Base-by-base conservation (phyloP, 2,329 filamentous ascomycete species). In the Chaetomiaceae sp. region DNA sequence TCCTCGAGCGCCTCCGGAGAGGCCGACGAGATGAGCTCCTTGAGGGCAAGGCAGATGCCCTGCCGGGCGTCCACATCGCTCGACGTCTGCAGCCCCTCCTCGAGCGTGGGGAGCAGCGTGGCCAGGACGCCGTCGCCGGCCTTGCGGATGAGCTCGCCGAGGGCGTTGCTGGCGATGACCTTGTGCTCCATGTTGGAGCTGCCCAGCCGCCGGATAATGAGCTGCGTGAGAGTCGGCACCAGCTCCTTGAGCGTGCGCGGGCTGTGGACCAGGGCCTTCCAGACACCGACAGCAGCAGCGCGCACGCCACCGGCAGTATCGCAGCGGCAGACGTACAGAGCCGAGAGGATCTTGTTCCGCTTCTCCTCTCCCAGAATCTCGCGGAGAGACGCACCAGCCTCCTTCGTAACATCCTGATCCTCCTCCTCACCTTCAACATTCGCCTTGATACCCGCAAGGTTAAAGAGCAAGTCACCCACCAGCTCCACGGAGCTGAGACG, bases 101-200 rank as follows among this genome's bases (percentile, higher is more conserved):
- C 91, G 45, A 99, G 82, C 31, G 91, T 95, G 27, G 94, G 94
- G 56, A 99, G 75, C 56, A 99, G 75, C 39, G 84, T 95, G 22
- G 91, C 83, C 59, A 99, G 78, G 53, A 99, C 91, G 52, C 90
- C 88, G 69, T 99, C 94, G 57, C 95, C 94, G 65, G 94, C 92
- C 72, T 96, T 96, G 65, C 94, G 87, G 66, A 99, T 97, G 61
- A 99, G 83, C 69, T 99, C 94, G 66, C 94, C 94, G 52, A 99
- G 80, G 45, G 94, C 91, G 69, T 97, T 97, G 69, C 92, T 92
- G 61, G 95, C 94, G 76, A 99, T 99, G 63, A 96, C 88, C 76
- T 96, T 97, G 71, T 99, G 94, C 70, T 99, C 94, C 86, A 95
- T 91, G 67, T 96, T 97, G 42, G 91, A 88, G 69, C 91, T 97